phyloP scores from a whole-genome alignment of 116 monocot genomes.

The Thalassia testudinum region DNA sequence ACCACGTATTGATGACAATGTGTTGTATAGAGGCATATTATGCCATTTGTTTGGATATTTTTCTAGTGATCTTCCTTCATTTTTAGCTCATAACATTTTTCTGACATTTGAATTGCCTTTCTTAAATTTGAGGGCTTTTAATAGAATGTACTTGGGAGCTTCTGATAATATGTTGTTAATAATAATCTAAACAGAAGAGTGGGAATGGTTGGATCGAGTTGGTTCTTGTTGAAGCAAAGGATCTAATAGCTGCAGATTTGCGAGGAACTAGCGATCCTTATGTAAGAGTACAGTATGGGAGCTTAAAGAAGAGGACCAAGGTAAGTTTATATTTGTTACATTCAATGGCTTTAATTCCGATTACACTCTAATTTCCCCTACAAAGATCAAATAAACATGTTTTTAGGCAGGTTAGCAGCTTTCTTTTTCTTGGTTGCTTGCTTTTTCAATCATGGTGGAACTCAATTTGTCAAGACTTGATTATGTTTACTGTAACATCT shows the following conservation, averaged over 20 bases:
- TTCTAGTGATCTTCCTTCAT: too few species aligned
- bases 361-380: not conserved
- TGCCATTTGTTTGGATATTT: too few species aligned
- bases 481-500: too few species aligned
- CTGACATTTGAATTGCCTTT: too few species aligned
- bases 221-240: conserved; percentile 84
- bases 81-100: too few species aligned
- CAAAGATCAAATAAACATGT: not conserved
- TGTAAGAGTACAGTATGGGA: conserved; percentile 93
- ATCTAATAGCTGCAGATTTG: conserved; percentile 86
- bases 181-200: conserved; percentile 18
- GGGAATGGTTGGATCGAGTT: conserved; percentile 53
- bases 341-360: too few species aligned
- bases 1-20: too few species aligned
- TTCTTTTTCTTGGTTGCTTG: not conserved
- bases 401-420: not conserved
- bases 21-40: too few species aligned
- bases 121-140: too few species aligned
- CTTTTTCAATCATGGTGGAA: too few species aligned
- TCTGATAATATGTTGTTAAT: conserved; percentile 15
- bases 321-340: conserved; percentile 24
- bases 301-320: conserved; percentile 83
- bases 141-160: not conserved
- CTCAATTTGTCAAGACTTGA: too few species aligned
- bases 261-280: conserved; percentile 91